Evolutionary conservation across 2,329 filamentous ascomycete species (phyloP), one percentile per base, ranked within the genome.

Genomic region (Diaporthe nobilis): DNA sequence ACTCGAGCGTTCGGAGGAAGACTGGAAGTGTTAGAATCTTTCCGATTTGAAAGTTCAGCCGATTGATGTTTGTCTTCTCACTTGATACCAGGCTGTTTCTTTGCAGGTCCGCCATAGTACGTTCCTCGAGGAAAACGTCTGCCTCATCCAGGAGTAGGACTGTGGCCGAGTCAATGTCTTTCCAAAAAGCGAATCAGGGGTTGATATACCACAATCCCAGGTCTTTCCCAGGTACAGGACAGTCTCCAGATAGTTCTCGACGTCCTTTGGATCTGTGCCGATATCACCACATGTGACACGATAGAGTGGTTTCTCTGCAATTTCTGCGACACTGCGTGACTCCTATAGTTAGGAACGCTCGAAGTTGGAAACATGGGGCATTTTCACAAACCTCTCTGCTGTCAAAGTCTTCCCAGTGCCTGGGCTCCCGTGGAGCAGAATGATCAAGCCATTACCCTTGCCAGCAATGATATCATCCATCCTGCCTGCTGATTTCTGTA

Each of bases 331-430:
- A 31, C 80, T 75, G 7, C 8, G 4, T 47, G 31, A 10, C 1
- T 12, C 2, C n/a, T 8, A 5, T 12, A 17, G 4, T 31, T 34
- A 57, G 53, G 22, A 3, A 22, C 7, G 2, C 6, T 17, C 5
- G 12, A 10, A 1, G 4, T 2, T 37, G 9, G 4, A 20, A 9
- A 12, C 9, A 13, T 2, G 9, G 8, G 3, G 7, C 2, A 0
- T 2, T 2, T 6, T 2, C n/a, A 65, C 60, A 1, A 7, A 47
- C 60, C 60, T 65, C 60, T 84, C 82, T 4, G 83, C 83, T 7
- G 83, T 85, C 47, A 84, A 72, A 3, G 83, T 84, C 61, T 85
- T 85, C 3, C 83, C 83, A 1, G 82, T 84, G 0, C 83, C 83
- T 0, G 83, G 83, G 8, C 79, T 78, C 0, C 83, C 83, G 58